These are phyloP conservation scores for Trichocladium antarcticum DNA, from an alignment of 495 filamentous ascomycete genomes.

Conservation along the genomic window DNA sequence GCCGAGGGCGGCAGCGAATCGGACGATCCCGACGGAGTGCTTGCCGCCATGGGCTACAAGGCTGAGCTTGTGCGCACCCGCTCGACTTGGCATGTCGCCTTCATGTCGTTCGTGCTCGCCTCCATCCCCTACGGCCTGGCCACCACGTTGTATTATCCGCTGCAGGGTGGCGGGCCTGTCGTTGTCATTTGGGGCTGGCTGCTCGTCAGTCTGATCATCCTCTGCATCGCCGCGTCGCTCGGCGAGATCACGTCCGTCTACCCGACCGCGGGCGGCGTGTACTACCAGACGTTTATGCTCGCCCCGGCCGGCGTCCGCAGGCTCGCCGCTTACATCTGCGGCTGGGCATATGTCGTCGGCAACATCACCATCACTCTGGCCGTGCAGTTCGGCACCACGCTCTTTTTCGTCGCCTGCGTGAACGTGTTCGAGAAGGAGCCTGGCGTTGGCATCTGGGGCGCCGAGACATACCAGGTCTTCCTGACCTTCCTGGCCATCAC, in stretches of 20 bases:
- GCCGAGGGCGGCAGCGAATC: conserved; percentile 2
- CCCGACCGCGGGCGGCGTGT: conserved; percentile 45
- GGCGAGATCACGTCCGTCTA: conserved; percentile 48
- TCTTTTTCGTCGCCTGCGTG: conserved; percentile 43
- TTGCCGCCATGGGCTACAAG: conserved; percentile 43
- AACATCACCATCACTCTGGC: conserved; percentile 61
- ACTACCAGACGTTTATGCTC: conserved; percentile 48
- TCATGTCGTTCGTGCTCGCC: conserved; percentile 47
- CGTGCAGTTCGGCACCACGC: conserved; percentile 54
- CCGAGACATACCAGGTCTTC: conserved; percentile 47
- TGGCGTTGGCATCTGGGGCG: conserved; percentile 30
- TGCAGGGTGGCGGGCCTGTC: conserved; percentile 53
- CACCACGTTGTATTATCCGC: conserved; percentile 59
- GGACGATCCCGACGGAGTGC: conserved; percentile 35
- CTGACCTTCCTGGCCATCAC: conserved; percentile 50
- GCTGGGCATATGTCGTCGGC: conserved; percentile 56
- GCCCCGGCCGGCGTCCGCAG: conserved; percentile 31
- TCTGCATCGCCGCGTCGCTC: conserved; percentile 42
- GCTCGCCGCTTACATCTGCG: conserved; percentile 52
- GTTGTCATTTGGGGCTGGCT: conserved; percentile 57
- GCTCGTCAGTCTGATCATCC: conserved; percentile 37
- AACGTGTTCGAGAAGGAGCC: conserved; percentile 40
- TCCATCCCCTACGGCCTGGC: conserved; percentile 55
- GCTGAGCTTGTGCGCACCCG: conserved; percentile 41
- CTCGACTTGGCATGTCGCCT: conserved; percentile 45